These are phyloP conservation scores for Fusarium dimerum DNA, from an alignment of 2,329 filamentous ascomycete species.

Conservation along the genomic window DNA sequence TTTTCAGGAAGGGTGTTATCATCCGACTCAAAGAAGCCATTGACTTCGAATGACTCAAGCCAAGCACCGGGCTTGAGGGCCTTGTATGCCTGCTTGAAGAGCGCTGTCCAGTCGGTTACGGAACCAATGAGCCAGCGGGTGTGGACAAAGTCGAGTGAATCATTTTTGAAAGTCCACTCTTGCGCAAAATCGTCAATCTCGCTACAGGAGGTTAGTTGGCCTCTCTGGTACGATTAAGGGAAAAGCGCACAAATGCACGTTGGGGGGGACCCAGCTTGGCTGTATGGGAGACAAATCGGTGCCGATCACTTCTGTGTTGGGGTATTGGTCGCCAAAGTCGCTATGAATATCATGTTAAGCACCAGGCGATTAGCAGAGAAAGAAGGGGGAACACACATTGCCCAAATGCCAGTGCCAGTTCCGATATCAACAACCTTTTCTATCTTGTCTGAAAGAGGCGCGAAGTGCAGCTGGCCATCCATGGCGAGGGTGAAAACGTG, in stretches of 20 bases:
- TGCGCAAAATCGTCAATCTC: too few relatives aligned
- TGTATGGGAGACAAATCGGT: background rate
- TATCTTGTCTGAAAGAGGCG: slow-evolving; percentile 10
- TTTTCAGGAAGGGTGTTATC: slow-evolving; percentile 22
- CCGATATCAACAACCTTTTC: slow-evolving; percentile 19
- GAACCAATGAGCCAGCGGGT: slow-evolving; percentile 57
- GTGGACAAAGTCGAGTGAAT: slow-evolving; percentile 63
- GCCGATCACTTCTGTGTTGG: background rate
- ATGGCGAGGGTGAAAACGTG: slow-evolving; percentile 11
- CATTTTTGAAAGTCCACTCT: slow-evolving; percentile 50
- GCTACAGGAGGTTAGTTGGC: background rate
- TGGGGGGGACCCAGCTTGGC: slow-evolving; percentile 2
- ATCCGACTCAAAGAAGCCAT: slow-evolving; percentile 21
- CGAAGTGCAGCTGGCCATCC: slow-evolving; percentile 11
- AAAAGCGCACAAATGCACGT: slow-evolving; percentile 10
- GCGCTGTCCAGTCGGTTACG: slow-evolving; percentile 58
- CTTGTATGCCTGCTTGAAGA: too few relatives aligned
- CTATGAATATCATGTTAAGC: too few relatives aligned
- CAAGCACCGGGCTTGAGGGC: slow-evolving; percentile 49
- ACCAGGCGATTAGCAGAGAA: too few relatives aligned
- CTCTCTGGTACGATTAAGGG: too few relatives aligned
- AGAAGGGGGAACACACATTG: slow-evolving; percentile 7
- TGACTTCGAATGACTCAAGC: slow-evolving; percentile 41
- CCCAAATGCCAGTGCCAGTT: slow-evolving; percentile 21
- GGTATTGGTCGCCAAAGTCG: background rate